Percentiles rank a stretch among this genome's conserved stretches.
These are phyloP conservation scores for Schwanniomyces etchellsii DNA, from an alignment of 1,139 yeast genomes.

Conservation along the genomic window DNA sequence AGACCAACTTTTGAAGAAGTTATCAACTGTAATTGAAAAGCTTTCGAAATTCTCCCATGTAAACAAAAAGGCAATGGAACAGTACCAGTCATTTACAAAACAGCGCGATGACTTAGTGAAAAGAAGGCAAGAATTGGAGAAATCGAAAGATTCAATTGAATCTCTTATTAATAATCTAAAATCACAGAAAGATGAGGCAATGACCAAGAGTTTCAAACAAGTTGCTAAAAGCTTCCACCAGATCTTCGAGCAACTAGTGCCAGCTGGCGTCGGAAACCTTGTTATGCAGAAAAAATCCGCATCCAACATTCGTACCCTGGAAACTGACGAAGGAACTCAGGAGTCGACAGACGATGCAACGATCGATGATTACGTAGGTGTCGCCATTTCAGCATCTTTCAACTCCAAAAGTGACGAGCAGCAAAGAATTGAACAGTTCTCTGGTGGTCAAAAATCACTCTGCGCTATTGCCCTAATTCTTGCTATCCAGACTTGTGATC, in stretches of 20 bases:
- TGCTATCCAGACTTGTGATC: slow-evolving; percentile 92
- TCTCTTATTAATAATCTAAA: slow-evolving; percentile 67
- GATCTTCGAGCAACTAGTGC: slow-evolving; percentile 76
- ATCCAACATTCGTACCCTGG: too few species aligned
- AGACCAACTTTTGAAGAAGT: slow-evolving; percentile 48
- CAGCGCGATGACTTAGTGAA: slow-evolving; percentile 63
- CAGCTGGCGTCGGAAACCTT: slow-evolving; percentile 73
- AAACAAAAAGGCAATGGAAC: slow-evolving; percentile 88
- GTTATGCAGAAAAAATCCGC: slow-evolving; percentile 51
- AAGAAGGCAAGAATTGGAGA: slow-evolving; percentile 65
- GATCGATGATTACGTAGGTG: slow-evolving; percentile 65
- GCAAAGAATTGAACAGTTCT: slow-evolving; percentile 81
- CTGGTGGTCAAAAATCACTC: slow-evolving; percentile 94
- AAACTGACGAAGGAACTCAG: slow-evolving; percentile 10
- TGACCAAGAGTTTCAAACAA: slow-evolving; percentile 68
- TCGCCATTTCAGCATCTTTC: slow-evolving; percentile 84
- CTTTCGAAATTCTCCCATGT: slow-evolving; percentile 69
- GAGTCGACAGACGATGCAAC: slow-evolving; percentile 16
- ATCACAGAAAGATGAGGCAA: slow-evolving; percentile 78
- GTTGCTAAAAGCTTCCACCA: slow-evolving; percentile 70
- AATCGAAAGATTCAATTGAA: slow-evolving; percentile 69
- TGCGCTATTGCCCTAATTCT: slow-evolving; percentile 91
- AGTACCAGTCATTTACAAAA: slow-evolving; percentile 65
- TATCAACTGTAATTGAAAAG: slow-evolving; percentile 53
- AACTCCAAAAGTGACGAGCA: slow-evolving; percentile 85